Evolutionary conservation across 1,284 basidiomycete species (phyloP).

Genomic region (Cutaneotrichosporon cavernicola): DNA sequence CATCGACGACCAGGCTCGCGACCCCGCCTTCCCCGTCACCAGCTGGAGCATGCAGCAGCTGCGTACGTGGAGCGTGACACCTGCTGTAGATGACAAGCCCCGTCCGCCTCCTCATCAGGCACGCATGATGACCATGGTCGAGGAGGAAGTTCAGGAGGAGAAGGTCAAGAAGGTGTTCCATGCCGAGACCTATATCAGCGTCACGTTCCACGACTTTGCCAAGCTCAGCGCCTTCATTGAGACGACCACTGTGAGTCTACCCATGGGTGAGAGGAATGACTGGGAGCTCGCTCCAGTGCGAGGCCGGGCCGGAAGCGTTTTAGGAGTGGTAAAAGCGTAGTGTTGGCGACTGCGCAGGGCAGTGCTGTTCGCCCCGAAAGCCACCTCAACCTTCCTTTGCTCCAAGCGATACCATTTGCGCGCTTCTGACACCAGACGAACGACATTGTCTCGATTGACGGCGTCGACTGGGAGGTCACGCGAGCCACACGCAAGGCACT

Average conservation of each 20-base stretch:
- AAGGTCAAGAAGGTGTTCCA: conserved; percentile 11
- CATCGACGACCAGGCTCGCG: conserved; percentile 8
- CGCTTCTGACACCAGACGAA: conserved; percentile 2
- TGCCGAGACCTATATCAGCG: conserved; percentile 4
- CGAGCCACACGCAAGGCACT: not conserved
- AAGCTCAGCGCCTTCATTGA: conserved; percentile 12
- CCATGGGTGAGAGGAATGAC: not conserved
- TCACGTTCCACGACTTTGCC: conserved; percentile 23
- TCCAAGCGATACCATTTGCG: not conserved
- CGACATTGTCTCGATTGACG: conserved; percentile 2
- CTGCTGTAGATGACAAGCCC: not conserved
- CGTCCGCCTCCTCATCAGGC: not conserved
- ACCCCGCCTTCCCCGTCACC: conserved; percentile 19
- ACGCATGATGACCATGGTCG: not conserved
- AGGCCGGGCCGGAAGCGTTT: no score
- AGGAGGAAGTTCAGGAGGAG: not conserved
- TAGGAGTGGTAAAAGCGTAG: no score
- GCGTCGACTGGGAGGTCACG: conserved; percentile 15
- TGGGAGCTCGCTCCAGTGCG: no score
- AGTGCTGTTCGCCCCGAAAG: not conserved
- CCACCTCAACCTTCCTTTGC: not conserved
- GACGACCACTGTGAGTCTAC: conserved; percentile 11
- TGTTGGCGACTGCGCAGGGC: no score
- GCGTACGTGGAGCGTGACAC: conserved; percentile 5
- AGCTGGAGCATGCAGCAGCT: conserved; percentile 23